A percentile compares a stretch with the other conserved stretches of the same genome.
These are phyloP conservation scores for Phlyctochytrium planicorne DNA, from an alignment of 192 early-diverging fungal genomes.

Conservation along the genomic window DNA sequence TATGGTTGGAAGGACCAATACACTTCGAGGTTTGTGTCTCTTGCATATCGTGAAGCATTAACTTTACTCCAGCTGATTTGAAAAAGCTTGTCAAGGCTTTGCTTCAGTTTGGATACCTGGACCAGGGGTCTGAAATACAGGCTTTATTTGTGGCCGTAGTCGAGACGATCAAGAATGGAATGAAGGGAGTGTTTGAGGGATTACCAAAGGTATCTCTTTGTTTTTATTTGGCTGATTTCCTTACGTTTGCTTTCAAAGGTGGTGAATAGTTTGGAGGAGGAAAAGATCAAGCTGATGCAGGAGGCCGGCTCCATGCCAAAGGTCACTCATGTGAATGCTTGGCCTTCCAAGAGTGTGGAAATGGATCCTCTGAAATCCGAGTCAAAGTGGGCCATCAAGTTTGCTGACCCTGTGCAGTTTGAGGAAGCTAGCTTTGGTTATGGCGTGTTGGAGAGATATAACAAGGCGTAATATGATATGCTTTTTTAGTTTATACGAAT, in stretches of 20 bases:
- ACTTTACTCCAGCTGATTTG: constrained; percentile 2
- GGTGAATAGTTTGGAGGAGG: constrained; percentile 33
- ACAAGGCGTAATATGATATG: neutral
- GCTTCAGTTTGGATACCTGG: constrained; percentile 6
- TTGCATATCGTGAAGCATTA: too few relatives aligned
- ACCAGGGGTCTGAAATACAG: constrained; percentile 28
- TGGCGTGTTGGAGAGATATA: too few relatives aligned
- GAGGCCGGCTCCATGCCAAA: constrained; percentile 12
- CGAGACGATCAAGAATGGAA: constrained; percentile 12
- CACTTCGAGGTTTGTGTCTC: constrained; percentile 47
- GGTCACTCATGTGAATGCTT: neutral
- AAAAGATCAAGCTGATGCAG: constrained; percentile 27
- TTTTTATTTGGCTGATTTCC: neutral
- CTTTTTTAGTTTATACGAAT: too few relatives aligned
- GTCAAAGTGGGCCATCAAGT: constrained; percentile 6
- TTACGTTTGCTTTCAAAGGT: neutral
- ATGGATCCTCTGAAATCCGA: neutral
- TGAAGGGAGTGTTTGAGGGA: constrained; percentile 27
- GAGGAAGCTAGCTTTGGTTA: neutral
- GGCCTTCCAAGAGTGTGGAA: neutral
- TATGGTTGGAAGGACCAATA: constrained; percentile 55
- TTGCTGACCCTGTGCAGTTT: neutral
- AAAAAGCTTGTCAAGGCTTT: constrained; percentile 26
- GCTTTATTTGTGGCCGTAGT: constrained; percentile 12
- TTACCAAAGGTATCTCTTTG: neutral